Conservation (phyloP, 2,329 filamentous ascomycete genomes). For the Claviceps digitariae region DNA sequence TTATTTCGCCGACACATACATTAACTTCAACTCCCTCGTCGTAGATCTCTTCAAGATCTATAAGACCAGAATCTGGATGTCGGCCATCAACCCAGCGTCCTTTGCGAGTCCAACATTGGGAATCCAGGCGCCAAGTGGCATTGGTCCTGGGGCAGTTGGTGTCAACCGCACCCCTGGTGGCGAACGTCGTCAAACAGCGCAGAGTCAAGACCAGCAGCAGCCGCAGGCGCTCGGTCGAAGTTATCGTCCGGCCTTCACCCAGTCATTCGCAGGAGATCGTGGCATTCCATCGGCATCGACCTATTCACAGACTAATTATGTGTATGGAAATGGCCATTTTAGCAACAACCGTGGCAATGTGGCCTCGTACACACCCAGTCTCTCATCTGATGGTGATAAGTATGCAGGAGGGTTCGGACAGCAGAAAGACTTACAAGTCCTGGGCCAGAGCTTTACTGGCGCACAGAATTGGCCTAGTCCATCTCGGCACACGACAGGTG, state of each 20-base stretch:
- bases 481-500: slow-evolving; percentile 22
- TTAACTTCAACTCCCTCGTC: slow-evolving; percentile 97
- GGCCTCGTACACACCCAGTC: slow-evolving; percentile 15
- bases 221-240: slow-evolving; percentile 25
- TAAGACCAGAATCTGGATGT: slow-evolving; percentile 99
- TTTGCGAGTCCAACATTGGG: slow-evolving; percentile 70
- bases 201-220: slow-evolving; percentile 19
- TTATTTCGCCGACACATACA: slow-evolving; percentile 95
- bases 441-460: slow-evolving; percentile 33
- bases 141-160: slow-evolving; percentile 53
- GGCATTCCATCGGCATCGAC: slow-evolving; percentile 23
- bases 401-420: slow-evolving; percentile 21
- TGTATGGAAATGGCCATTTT: slow-evolving; percentile 20
- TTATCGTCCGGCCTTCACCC: slow-evolving; percentile 29
- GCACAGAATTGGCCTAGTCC: slow-evolving; percentile 24
- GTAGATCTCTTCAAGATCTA: slow-evolving; percentile 98
- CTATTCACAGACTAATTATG: slow-evolving; percentile 22
- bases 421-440: slow-evolving; percentile 29
- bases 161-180: slow-evolving; percentile 31
- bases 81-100: slow-evolving; percentile 92
- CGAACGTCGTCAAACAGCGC: slow-evolving; percentile 37
- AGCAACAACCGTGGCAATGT: slow-evolving; percentile 18
- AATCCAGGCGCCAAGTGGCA: slow-evolving; percentile 53
- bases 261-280: slow-evolving; percentile 29
- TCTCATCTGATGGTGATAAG: slow-evolving; percentile 17